Base-by-base conservation (phyloP, 371 early-diverging fungal genomes). In the Mortierella sp. region DNA sequence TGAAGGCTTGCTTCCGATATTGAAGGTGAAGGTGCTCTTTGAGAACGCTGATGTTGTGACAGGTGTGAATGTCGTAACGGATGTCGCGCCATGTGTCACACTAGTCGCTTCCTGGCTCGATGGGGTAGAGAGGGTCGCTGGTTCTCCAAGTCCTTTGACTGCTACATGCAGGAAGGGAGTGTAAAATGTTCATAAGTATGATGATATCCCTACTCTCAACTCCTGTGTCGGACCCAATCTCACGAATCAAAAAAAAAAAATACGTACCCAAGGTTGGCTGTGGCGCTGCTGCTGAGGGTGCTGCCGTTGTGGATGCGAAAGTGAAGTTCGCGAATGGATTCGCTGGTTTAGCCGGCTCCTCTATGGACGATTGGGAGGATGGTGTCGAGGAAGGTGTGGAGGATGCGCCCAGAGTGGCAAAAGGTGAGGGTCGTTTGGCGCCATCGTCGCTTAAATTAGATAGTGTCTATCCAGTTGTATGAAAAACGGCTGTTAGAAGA, bases 1-100 rank as follows among this genome's bases (percentile, higher is more conserved):
- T 18, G 23, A 61, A 8, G 68, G 61, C 1, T 56, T 60, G 58
- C 72, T 66, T n/a, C 72, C 72, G 16, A 72, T 50, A 41, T 72
- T 72, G 45, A 72, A 72, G 1, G 66, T 72, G 41, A 72, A 72
- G 0, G 61, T 42, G 3, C 50, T 50, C 19, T 58, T 63, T n/a
- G 58, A 42, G 24, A 69, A 63, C 5, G 54, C 28, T 38, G 60
- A 48, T 16, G 30, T 43, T 43, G 54, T 38, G 5, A 1, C 13
- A 2, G 55, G 28, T 16, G 30, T 6, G 41, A 9, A 27, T 8
- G 43, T 7, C 7, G 21, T 45, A 23, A 19, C 10, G 28, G n/a
- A 0, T 3, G 52, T 52, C 24, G 19, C 28, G 27, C 1, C 8
- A 4, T 26, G 7, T 23, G 14, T 38, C 2, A 38, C 23, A 9